Conservation (phyloP, 2,329 filamentous ascomycete species). For the Incumbomyces delicatus region DNA sequence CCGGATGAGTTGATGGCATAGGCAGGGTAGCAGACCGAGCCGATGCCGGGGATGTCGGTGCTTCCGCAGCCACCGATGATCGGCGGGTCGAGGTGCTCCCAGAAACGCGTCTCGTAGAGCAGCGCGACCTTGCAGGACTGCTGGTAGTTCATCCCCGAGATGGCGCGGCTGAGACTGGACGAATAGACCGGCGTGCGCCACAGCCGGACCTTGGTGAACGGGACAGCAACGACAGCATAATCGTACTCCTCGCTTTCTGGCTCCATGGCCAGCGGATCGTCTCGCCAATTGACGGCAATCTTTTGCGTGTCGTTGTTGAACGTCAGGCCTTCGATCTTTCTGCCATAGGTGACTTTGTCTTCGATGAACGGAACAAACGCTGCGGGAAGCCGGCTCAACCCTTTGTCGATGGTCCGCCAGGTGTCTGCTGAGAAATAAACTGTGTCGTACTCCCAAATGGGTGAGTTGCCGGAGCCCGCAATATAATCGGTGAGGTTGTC, state of each 20-base stretch:
- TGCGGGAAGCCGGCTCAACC: constrained; percentile 48
- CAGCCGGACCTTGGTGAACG: constrained; percentile 54
- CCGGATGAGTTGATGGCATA: constrained; percentile 57
- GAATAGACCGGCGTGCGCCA: constrained; percentile 51
- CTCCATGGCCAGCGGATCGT: constrained; percentile 26
- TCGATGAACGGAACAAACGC: constrained; percentile 55
- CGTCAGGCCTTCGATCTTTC: constrained; percentile 47
- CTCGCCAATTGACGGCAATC: constrained; percentile 50
- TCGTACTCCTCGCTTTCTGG: constrained; percentile 48
- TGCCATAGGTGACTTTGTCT: constrained; percentile 46
- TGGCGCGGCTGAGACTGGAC: constrained; percentile 40
- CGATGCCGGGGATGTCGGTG: constrained; percentile 50
- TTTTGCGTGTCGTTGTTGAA: constrained; percentile 43
- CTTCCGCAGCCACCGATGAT: constrained; percentile 57
- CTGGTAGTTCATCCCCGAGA: constrained; percentile 40
- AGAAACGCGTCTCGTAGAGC: constrained; percentile 57
- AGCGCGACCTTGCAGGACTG: constrained; percentile 51
- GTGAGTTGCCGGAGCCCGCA: constrained; percentile 30
- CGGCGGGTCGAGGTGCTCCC: constrained; percentile 43
- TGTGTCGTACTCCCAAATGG: constrained; percentile 45
- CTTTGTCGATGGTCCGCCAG: constrained; percentile 57
- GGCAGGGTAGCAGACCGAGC: constrained; percentile 55
- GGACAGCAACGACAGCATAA: constrained; percentile 56
- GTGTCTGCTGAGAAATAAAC: constrained; percentile 51
- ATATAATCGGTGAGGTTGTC: constrained; percentile 48